These are phyloP conservation scores for Papilionanthe hybrid DNA, from an alignment of 116 monocot genomes.

Conservation along the genomic window DNA sequence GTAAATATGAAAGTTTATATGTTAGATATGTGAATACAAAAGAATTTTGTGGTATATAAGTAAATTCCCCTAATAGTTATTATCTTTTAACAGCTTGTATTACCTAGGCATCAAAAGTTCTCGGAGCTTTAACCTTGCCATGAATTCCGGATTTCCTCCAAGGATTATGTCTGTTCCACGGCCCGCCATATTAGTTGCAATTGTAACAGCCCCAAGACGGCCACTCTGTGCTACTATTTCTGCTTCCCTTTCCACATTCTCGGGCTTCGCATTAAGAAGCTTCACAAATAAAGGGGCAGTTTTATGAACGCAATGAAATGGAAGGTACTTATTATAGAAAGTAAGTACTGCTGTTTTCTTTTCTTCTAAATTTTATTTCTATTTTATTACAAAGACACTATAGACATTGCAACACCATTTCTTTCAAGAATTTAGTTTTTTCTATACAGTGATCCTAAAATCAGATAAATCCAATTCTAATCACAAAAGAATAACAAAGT, in stretches of 20 bases:
- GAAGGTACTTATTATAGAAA: neutral
- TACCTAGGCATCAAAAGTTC: slow-evolving; percentile 99
- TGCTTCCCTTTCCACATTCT: slow-evolving; percentile 99
- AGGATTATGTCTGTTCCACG: slow-evolving; percentile 99
- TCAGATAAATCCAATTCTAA: too few relatives aligned
- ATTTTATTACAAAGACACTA: neutral
- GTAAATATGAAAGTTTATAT: too few relatives aligned
- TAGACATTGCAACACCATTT: neutral
- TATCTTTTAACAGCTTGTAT: neutral
- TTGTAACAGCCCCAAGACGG: slow-evolving; percentile 92
- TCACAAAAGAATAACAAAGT: neutral
- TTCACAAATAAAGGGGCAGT: slow-evolving; percentile 13
- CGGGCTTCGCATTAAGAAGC: slow-evolving; percentile 99
- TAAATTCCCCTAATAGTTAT: neutral
- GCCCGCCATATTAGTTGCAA: slow-evolving; percentile 99
- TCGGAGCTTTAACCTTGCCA: slow-evolving; percentile 94
- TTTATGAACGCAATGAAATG: neutral
- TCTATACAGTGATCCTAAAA: too few relatives aligned
- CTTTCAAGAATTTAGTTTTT: neutral
- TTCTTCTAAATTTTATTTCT: neutral
- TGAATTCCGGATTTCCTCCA: slow-evolving; percentile 99
- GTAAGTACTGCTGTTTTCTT: neutral
- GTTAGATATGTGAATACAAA: too few relatives aligned
- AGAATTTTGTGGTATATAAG: too few relatives aligned
- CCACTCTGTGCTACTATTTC: slow-evolving; percentile 99